Conservation (phyloP, 768 basidiomycete species). For the Dacryopinax spathularia region DNA sequence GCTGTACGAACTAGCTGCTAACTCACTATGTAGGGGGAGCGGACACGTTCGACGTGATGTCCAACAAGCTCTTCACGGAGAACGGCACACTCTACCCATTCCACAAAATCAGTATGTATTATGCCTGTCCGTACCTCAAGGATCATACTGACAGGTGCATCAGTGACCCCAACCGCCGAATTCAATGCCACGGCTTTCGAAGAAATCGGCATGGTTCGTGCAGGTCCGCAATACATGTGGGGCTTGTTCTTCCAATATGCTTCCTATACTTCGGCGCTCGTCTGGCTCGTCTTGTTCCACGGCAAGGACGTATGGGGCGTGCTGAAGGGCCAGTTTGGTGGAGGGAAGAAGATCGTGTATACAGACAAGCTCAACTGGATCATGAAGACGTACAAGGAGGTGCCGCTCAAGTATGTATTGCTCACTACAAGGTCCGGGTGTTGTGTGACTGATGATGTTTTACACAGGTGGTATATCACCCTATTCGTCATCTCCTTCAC, state of each 20-base stretch:
- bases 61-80: background rate
- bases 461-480: background rate
- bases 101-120: background rate
- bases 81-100: background rate
- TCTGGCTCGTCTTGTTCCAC: background rate
- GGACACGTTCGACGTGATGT: slow-evolving; percentile 1
- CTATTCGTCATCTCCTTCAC: slow-evolving; percentile 1
- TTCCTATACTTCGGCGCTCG: background rate
- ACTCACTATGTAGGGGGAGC: background rate
- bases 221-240: slow-evolving; percentile 2
- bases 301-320: background rate
- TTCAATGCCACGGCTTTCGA: background rate
- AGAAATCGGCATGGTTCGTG: background rate
- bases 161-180: background rate
- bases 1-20: background rate
- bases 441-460: background rate
- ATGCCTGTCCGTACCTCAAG: background rate
- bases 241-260: slow-evolving; percentile 3
- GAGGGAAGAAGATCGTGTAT: background rate
- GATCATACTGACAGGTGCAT: background rate
- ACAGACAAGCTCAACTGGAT: background rate
- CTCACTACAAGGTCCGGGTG: background rate
- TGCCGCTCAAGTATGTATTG: background rate
- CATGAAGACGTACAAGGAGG: slow-evolving; percentile 1
- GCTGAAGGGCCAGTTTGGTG: slow-evolving; percentile 1